These are phyloP conservation scores for Boletus sp. DNA, from an alignment of 768 basidiomycete genomes.

Conservation along the genomic window DNA sequence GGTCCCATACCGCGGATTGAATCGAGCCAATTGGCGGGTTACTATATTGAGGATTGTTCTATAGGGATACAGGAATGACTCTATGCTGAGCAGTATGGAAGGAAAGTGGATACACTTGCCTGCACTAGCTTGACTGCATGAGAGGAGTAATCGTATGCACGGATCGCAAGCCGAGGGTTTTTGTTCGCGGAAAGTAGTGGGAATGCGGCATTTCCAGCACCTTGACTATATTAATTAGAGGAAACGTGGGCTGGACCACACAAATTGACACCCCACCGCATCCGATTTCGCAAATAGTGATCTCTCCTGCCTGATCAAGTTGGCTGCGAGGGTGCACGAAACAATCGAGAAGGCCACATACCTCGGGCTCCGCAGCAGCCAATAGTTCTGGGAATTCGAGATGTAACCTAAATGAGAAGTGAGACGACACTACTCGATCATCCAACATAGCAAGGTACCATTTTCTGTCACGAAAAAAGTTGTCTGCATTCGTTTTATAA, in stretches of 20 bases:
- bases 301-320: slow-evolving; percentile 65
- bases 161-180: slow-evolving; percentile 71
- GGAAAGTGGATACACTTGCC: slow-evolving; percentile 38
- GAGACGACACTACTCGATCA: background rate
- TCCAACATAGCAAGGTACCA: slow-evolving; percentile 45
- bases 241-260: background rate
- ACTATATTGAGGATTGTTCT: slow-evolving; percentile 73
- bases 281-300: slow-evolving; percentile 82
- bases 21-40: slow-evolving; percentile 68
- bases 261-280: slow-evolving; percentile 57
- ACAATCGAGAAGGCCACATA: slow-evolving; percentile 28
- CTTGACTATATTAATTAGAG: slow-evolving; percentile 37
- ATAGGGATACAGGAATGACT: background rate
- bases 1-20: slow-evolving; percentile 85
- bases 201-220: slow-evolving; percentile 93
- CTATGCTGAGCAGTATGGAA: background rate
- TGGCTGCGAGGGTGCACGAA: background rate
- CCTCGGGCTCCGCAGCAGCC: slow-evolving; percentile 62
- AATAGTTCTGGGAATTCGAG: slow-evolving; percentile 93
- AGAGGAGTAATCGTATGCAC: slow-evolving; percentile 88
- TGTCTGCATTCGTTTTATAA: slow-evolving; percentile 78
- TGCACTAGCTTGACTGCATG: slow-evolving; percentile 90
- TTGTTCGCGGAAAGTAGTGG: slow-evolving; percentile 80
- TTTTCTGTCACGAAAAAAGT: slow-evolving; percentile 94
- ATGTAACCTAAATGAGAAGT: slow-evolving; percentile 56